Evolutionary conservation across 2,329 filamentous ascomycete genomes (phyloP), one percentile per base, ranked within the genome.

Genomic region (Coniochaeta sp.): DNA sequence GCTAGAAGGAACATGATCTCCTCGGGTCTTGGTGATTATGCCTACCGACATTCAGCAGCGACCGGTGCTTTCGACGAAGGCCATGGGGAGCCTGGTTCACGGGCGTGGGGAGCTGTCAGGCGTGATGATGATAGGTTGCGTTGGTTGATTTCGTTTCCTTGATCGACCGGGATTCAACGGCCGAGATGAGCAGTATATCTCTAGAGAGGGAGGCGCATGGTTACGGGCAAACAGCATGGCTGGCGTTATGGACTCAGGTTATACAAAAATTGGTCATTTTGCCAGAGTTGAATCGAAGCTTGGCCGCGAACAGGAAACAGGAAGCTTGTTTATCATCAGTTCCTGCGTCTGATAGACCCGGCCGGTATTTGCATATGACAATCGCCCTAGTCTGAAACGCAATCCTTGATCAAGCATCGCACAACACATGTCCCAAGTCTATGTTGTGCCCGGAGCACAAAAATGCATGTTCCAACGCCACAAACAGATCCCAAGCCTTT

Each of bases 131-230:
- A n/a, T n/a, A 52, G 47, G 8, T 52, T 52, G 47, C 47, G 24
- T 26, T 26, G 47, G 12, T 52, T 52, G 47, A 31, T 28, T 28
- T 52, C n/a, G 9, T 52, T 52, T 8, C 47, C n/a, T 31, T 52
- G 5, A 31, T 31, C 26, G 47, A 24, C 47, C 47, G 22, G 47
- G 22, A n/a, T 17, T 52, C 22, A 4, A 17, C 24, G 47, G 14
- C 22, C 47, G 22, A 47, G 43, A 47, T 26, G 22, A 47, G 3
- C 43, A 9, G 47, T 28, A 52, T 52, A 52, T 52, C 26, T 26
- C 47, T 52, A 52, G 47, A 50, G 44, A 52, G 47, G 47, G 24
- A 52, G 47, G 47, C 47, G 47, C 47, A 52, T 52, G 47, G 47
- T 17, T 52, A 26, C 14, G 47, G 17, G 24, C 22, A 17, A 28